phyloP scores from a whole-genome alignment of 1,139 yeast genomes.

The Pichia sp. region DNA sequence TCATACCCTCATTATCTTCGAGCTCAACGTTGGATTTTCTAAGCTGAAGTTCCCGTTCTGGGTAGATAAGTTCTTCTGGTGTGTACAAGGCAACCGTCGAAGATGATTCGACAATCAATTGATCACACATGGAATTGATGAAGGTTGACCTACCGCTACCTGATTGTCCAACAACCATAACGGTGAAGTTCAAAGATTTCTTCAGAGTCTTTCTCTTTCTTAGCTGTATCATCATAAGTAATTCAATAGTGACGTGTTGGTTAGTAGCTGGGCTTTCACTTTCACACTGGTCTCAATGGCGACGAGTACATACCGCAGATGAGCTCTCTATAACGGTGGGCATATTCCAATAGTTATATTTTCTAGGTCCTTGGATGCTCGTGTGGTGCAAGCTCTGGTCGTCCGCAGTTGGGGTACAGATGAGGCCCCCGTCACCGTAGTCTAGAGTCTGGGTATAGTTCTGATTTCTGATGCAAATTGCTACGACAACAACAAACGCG shows the following conservation, averaged over 20 bases:
- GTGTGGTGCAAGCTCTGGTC: too few relatives aligned
- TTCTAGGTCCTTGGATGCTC: too few relatives aligned
- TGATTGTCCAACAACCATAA: slow-evolving; percentile 53
- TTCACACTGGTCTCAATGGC: neutral
- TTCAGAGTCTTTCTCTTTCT: slow-evolving; percentile 53
- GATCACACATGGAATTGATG: slow-evolving; percentile 73
- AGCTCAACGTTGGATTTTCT: slow-evolving; percentile 53
- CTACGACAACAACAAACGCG: too few relatives aligned
- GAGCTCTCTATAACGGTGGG: slow-evolving; percentile 27
- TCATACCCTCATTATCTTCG: slow-evolving; percentile 70
- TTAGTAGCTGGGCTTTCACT: neutral
- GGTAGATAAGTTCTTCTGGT: slow-evolving; percentile 33
- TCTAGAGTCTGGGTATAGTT: too few relatives aligned
- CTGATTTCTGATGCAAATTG: too few relatives aligned
- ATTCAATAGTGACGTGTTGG: too few relatives aligned
- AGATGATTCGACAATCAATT: slow-evolving; percentile 56
- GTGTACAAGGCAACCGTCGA: slow-evolving; percentile 33
- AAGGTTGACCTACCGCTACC: slow-evolving; percentile 56
- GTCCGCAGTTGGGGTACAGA: too few relatives aligned
- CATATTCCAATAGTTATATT: too few relatives aligned
- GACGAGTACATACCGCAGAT: slow-evolving; percentile 26
- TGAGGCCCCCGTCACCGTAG: too few relatives aligned
- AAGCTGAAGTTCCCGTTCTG: slow-evolving; percentile 39
- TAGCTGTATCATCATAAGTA: slow-evolving; percentile 24
- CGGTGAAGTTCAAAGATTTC: slow-evolving; percentile 51